A percentile compares a stretch with the other conserved stretches of the same genome.
These are phyloP conservation scores for Hordeum marinum DNA, from an alignment of 176 grass and related monocot species.

Conservation along the genomic window DNA sequence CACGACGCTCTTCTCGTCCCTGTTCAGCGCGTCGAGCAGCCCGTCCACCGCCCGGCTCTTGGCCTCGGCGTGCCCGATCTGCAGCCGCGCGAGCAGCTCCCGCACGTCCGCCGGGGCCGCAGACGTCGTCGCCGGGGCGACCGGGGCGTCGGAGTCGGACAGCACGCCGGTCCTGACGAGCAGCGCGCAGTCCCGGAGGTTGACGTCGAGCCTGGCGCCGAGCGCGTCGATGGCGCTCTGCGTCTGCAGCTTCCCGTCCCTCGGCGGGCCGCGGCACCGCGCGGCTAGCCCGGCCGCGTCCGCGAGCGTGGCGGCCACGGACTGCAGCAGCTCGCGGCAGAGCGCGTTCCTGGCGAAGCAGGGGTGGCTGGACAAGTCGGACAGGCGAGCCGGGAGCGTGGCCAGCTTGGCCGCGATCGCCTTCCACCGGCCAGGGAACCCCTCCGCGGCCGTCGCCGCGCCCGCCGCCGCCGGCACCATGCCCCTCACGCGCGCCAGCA, in stretches of 20 bases:
- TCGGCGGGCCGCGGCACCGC: slow-evolving; percentile 23
- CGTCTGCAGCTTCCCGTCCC: slow-evolving; percentile 53
- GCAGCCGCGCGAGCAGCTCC: slow-evolving; percentile 82
- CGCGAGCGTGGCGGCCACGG: slow-evolving; percentile 46
- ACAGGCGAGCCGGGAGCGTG: slow-evolving; percentile 53
- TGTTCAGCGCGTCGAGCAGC: slow-evolving; percentile 47
- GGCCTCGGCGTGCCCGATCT: slow-evolving; percentile 80
- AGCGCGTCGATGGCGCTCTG: slow-evolving; percentile 90
- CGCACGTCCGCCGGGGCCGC: slow-evolving; percentile 37
- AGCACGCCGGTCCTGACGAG: slow-evolving; percentile 87
- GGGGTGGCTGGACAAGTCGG: slow-evolving; percentile 81
- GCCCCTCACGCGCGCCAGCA: slow-evolving; percentile 32
- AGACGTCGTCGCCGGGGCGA: not conserved
- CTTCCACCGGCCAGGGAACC: slow-evolving; percentile 64
- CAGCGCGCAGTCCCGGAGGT: slow-evolving; percentile 76
- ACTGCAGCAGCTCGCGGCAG: slow-evolving; percentile 75
- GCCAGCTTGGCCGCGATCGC: slow-evolving; percentile 55
- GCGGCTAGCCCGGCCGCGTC: slow-evolving; percentile 44
- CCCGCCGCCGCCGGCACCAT: slow-evolving; percentile 38
- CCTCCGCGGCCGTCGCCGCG: slow-evolving; percentile 22
- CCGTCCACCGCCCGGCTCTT: slow-evolving; percentile 67
- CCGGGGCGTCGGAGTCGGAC: slow-evolving; percentile 37
- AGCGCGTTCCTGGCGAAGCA: slow-evolving; percentile 79
- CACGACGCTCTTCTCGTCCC: slow-evolving; percentile 65
- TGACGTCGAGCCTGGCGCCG: slow-evolving; percentile 65